These are phyloP conservation scores for Leccinellum albellum DNA, from an alignment of 768 basidiomycete species.

Conservation along the genomic window DNA sequence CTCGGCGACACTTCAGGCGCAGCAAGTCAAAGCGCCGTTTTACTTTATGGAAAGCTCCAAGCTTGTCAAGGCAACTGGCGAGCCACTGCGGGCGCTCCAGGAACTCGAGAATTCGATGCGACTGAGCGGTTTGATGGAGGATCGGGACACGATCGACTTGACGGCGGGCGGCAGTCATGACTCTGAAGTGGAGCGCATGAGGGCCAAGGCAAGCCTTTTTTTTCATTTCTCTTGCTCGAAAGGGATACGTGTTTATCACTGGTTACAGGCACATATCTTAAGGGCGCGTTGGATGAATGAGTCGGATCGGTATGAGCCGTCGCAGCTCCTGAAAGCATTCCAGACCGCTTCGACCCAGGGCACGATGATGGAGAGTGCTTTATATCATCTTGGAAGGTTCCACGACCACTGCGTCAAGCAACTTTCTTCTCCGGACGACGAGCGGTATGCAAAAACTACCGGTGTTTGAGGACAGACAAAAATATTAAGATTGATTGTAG, in stretches of 20 bases:
- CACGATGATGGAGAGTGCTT: slow-evolving; percentile 73
- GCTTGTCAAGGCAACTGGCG: slow-evolving; percentile 72
- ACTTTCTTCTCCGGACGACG: slow-evolving; percentile 48
- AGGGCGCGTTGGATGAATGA: slow-evolving; percentile 93
- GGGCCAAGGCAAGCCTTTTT: slow-evolving; percentile 59
- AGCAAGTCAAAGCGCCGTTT: slow-evolving; percentile 64
- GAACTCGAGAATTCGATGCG: slow-evolving; percentile 78
- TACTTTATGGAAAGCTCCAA: slow-evolving; percentile 91
- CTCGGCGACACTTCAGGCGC: slow-evolving; percentile 89
- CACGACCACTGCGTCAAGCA: slow-evolving; percentile 74
- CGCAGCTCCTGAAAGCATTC: slow-evolving; percentile 59
- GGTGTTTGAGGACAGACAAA: neutral
- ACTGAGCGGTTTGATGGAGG: slow-evolving; percentile 44
- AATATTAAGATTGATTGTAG: slow-evolving; percentile 32
- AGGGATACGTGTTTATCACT: neutral
- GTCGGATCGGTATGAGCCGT: slow-evolving; percentile 72
- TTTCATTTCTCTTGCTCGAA: neutral
- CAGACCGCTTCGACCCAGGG: slow-evolving; percentile 46
- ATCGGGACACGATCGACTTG: slow-evolving; percentile 50
- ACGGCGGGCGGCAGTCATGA: slow-evolving; percentile 46
- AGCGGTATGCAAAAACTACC: slow-evolving; percentile 40
- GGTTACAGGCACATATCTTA: slow-evolving; percentile 64
- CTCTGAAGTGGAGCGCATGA: slow-evolving; percentile 47
- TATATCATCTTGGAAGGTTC: slow-evolving; percentile 84
- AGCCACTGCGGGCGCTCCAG: slow-evolving; percentile 79